Conservation (phyloP, 805 yeast species). For the Yamadazyma tumulicola region DNA sequence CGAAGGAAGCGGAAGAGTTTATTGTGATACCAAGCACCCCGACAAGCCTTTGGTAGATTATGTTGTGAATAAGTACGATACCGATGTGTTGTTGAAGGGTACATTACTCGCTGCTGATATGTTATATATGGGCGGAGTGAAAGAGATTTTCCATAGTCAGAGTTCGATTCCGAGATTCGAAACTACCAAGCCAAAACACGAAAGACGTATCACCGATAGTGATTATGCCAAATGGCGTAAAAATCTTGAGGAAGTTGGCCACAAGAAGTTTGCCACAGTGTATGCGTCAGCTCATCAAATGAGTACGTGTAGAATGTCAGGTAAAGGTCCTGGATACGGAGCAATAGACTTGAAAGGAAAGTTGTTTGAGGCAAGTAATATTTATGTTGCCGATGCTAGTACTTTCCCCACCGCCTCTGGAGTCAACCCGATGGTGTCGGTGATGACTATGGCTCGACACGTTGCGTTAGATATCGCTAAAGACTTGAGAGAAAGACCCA, state of each 20-base stretch:
- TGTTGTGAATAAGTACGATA: conserved; percentile 37
- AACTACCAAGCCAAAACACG: conserved; percentile 29
- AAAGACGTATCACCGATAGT: conserved; percentile 37
- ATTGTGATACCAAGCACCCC: conserved; percentile 29
- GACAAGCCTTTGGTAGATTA: conserved; percentile 36
- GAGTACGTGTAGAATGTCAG: conserved; percentile 50
- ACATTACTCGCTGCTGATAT: conserved; percentile 40
- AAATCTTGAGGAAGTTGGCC: conserved; percentile 21
- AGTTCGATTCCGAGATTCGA: conserved; percentile 34
- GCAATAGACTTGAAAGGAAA: conserved; percentile 44
- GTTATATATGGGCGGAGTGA: conserved; percentile 47
- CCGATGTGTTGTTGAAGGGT: conserved; percentile 36
- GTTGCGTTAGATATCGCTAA: conserved; percentile 36
- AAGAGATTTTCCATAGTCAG: conserved; percentile 36
- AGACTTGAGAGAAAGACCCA: conserved; percentile 24
- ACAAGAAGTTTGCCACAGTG: conserved; percentile 25
- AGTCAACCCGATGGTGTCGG: conserved; percentile 50
- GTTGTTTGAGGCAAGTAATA: conserved; percentile 45
- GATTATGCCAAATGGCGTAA: conserved; percentile 42
- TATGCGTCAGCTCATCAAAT: conserved; percentile 54
- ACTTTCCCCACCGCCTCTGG: conserved; percentile 53
- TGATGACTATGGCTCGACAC: conserved; percentile 45
- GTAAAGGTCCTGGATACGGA: conserved; percentile 41
- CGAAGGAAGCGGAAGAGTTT: conserved; percentile 37
- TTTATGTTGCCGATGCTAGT: conserved; percentile 49